Percentiles rank a stretch among this genome's conserved stretches.
Conservation (phyloP, 2,329 filamentous ascomycete species). For the Botrytis paeoniae region DNA sequence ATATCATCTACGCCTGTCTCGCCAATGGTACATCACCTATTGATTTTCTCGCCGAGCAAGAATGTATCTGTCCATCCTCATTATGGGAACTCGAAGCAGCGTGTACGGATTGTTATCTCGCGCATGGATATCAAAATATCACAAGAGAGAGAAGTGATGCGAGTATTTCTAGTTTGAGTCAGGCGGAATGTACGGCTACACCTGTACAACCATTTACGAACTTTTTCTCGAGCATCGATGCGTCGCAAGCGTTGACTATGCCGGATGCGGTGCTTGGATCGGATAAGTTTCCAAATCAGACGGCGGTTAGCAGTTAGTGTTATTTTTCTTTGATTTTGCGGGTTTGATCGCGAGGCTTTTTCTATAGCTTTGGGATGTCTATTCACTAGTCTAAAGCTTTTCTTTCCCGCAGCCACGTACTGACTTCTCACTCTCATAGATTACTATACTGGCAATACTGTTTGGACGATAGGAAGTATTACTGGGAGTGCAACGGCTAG, state of each 20-base stretch:
- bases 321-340: not conserved
- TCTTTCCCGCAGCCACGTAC: rapidly evolving
- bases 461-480: not conserved
- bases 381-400: not conserved
- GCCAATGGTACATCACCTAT: not conserved
- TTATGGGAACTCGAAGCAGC: not conserved
- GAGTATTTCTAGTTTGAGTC: not conserved
- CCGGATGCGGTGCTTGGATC: not conserved
- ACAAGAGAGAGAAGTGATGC: not conserved
- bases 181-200: not conserved
- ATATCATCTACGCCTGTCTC: not conserved
- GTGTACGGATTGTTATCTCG: not conserved
- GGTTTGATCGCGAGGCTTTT: not conserved
- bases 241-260: not conserved
- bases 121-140: not conserved
- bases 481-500: not conserved
- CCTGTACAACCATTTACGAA: not conserved
- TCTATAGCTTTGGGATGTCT: not conserved
- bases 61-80: not conserved
- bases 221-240: not conserved
- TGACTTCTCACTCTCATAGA: not conserved
- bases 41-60: not conserved
- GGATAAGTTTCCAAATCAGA: not conserved
- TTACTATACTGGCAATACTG: not conserved
- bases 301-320: not conserved